These are phyloP conservation scores for Coemansia guatemalensis DNA, from an alignment of 192 early-diverging fungal genomes.

Conservation along the genomic window DNA sequence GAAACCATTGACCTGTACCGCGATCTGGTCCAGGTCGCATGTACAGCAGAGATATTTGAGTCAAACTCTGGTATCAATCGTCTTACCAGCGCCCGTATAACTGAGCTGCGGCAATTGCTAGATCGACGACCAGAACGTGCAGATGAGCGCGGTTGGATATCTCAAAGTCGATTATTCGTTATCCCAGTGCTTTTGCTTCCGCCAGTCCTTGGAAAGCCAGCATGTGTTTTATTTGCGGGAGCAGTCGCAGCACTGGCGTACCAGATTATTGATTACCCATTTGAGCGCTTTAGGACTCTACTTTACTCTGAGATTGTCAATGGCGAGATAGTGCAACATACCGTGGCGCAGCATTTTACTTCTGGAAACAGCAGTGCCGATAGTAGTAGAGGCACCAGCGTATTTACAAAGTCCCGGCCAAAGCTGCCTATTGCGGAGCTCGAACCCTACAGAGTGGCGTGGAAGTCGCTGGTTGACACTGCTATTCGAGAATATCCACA, in stretches of 20 bases:
- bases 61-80: constrained; percentile 21
- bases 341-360: constrained; percentile 31
- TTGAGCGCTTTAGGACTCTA: constrained; percentile 65
- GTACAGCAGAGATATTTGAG: constrained; percentile 20
- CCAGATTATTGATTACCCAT: constrained; percentile 69
- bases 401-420: neutral
- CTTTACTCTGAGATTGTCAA: constrained; percentile 66
- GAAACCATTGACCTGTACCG: constrained; percentile 65
- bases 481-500: constrained; percentile 34
- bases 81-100: constrained; percentile 27
- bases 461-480: constrained; percentile 37
- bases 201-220: constrained; percentile 53
- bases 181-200: constrained; percentile 46
- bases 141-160: constrained; percentile 37
- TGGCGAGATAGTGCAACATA: constrained; percentile 34
- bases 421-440: constrained; percentile 7
- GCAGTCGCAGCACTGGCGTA: constrained; percentile 66
- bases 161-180: constrained; percentile 18
- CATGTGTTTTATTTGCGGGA: constrained; percentile 60
- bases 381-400: neutral
- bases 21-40: constrained; percentile 46
- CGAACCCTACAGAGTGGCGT: constrained; percentile 33
- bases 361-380: neutral
- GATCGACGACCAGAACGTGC: constrained; percentile 26
- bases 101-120: constrained; percentile 37